Evolutionary conservation across 2,329 filamentous ascomycete species (phyloP), one percentile per base, ranked within the genome.

Genomic region (Chaetomiaceae sp.): DNA sequence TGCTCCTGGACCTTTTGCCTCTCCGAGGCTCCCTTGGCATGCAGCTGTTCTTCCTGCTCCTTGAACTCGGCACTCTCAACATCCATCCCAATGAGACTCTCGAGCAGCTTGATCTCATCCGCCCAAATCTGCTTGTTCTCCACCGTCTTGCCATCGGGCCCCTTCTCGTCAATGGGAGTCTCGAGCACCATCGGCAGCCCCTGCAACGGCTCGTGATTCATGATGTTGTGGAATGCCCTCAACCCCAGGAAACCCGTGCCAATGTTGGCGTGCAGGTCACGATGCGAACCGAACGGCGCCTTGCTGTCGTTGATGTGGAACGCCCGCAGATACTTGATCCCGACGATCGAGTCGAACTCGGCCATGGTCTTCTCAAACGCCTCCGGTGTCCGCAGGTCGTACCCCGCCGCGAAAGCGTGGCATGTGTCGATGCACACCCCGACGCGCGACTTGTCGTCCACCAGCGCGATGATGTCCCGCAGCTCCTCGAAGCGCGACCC

Each of bases 401-500:
- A 94, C 5, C 94, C 94, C 0, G 89, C 91, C 0, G 92, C 92
- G 69, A 97, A 97, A 54, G 90, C 85, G 70, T 99, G 94, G 71
- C 94, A 99, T 0, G 94, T 99, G 68, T 99, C 94, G 52, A 99
- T 83, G 69, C 94, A 99, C 16, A 99, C 90, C 41, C 92, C 94
- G 2, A 99, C 85, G 29, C 94, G 84, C 38, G 75, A 69, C 72
- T 96, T 95, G 68, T 95, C 83, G 20, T 90, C 80, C 21, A 97
- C 81, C 8, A 84, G 76, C 13, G 79, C 79, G 61, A 99, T 95
- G 58, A 96, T 89, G 64, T 90, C 87, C 11, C 86, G 79, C 42
- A 99, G 78, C 63, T 99, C 92, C 66, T 91, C 85, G 67, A 96
- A 95, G 1, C 80, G 85, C 14, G 84, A 85, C 27, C 94, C 94